Percentiles rank a stretch among this genome's conserved stretches.
These are phyloP conservation scores for Rosellinia necatrix DNA, from an alignment of 2,329 filamentous ascomycete species.

Conservation along the genomic window DNA sequence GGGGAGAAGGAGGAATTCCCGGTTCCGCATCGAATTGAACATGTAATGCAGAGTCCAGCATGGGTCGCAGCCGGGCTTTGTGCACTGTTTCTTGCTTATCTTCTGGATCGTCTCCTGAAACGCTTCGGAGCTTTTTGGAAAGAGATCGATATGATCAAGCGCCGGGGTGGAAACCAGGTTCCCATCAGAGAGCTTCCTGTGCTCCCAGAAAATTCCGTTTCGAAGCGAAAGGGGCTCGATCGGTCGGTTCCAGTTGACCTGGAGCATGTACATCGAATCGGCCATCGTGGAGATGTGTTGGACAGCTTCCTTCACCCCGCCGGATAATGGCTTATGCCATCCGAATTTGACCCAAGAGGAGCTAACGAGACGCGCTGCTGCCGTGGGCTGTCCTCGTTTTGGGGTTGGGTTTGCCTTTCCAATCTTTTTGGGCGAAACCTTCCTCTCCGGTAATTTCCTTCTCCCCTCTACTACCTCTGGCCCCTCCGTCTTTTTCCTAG, in stretches of 20 bases:
- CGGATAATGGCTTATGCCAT: slow-evolving; percentile 30
- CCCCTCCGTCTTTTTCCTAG: neutral
- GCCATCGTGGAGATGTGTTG: slow-evolving; percentile 18
- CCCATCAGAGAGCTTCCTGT: slow-evolving; percentile 24
- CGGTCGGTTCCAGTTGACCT: slow-evolving; percentile 24
- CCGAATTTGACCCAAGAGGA: slow-evolving; percentile 30
- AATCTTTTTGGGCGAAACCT: neutral
- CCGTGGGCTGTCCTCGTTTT: slow-evolving; percentile 25
- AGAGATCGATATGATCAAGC: slow-evolving; percentile 30
- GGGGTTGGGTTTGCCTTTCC: slow-evolving; percentile 3
- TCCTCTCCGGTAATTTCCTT: neutral
- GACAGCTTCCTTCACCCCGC: slow-evolving; percentile 22
- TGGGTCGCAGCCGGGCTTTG: neutral
- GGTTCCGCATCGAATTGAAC: slow-evolving; percentile 29
- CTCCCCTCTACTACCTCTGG: no score
- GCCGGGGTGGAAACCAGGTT: slow-evolving; percentile 31
- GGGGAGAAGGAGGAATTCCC: slow-evolving; percentile 33
- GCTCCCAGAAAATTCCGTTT: slow-evolving; percentile 37
- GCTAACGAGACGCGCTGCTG: slow-evolving; percentile 29
- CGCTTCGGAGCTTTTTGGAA: neutral
- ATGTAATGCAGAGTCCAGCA: slow-evolving; percentile 27
- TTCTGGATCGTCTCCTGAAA: slow-evolving; percentile 17
- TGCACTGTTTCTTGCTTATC: slow-evolving; percentile 9
- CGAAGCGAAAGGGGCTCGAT: slow-evolving; percentile 26
- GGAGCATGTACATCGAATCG: slow-evolving; percentile 31